A percentile compares a stretch with the other conserved stretches of the same genome.
Conservation (phyloP, 768 basidiomycete genomes). For the Boletus rex-veris region DNA sequence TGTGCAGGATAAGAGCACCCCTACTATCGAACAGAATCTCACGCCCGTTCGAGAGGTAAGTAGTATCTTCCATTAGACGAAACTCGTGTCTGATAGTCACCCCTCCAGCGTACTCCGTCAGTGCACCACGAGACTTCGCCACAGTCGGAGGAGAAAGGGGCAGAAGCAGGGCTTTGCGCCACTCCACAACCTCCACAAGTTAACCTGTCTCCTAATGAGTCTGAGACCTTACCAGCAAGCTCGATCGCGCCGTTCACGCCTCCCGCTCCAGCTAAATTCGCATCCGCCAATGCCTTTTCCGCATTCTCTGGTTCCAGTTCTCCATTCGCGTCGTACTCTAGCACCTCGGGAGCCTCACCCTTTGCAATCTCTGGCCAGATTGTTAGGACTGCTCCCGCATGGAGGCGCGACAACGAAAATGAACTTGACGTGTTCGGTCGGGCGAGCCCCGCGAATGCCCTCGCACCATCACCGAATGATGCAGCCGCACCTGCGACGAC, state of each 20-base stretch:
- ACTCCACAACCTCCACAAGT: constrained; percentile 9
- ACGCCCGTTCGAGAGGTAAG: constrained; percentile 17
- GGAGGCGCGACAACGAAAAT: constrained; percentile 16
- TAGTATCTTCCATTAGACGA: background rate
- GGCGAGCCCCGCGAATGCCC: constrained; percentile 1
- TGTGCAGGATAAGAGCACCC: constrained; percentile 9
- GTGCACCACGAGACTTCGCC: background rate
- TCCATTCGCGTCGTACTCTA: constrained; percentile 33
- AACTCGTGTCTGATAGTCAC: constrained; percentile 8
- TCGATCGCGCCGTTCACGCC: constrained; percentile 16
- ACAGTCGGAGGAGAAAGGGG: constrained; percentile 10
- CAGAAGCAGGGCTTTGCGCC: constrained; percentile 5
- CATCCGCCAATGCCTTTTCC: constrained; percentile 34
- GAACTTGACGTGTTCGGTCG: constrained; percentile 10
- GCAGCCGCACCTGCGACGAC: background rate
- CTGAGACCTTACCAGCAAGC: constrained; percentile 6
- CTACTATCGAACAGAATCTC: background rate
- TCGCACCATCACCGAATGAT: constrained; percentile 23
- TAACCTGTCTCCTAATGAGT: constrained; percentile 4
- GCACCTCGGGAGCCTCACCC: constrained; percentile 20
- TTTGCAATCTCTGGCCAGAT: constrained; percentile 18
- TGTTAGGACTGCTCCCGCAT: constrained; percentile 23
- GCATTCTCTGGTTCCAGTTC: constrained; percentile 37
- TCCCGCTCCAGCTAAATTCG: constrained; percentile 2
- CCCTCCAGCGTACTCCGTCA: constrained; percentile 13